Conservation (phyloP, 2,329 filamentous ascomycete genomes). For the Epicoccum nigrum region DNA sequence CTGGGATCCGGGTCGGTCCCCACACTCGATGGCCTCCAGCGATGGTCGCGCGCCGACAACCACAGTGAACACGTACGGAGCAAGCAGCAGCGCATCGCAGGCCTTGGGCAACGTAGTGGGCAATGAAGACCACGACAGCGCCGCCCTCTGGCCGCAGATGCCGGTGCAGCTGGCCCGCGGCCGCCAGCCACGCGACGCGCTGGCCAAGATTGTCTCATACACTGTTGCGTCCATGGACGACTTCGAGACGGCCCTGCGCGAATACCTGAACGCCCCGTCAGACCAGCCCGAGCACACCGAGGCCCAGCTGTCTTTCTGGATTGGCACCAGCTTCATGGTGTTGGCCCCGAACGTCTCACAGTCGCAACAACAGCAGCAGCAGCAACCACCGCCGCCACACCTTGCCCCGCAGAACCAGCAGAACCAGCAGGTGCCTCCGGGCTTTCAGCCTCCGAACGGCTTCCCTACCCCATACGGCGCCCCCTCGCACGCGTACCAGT, state of each 20-base stretch:
- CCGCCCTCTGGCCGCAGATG: slow-evolving; percentile 26
- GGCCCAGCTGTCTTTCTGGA: slow-evolving; percentile 48
- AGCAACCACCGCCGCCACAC: slow-evolving; percentile 8
- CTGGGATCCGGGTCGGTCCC: slow-evolving; percentile 22
- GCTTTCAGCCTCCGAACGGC: slow-evolving; percentile 37
- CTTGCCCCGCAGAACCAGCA: slow-evolving; percentile 21
- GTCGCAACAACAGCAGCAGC: slow-evolving; percentile 12
- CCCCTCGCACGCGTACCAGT: slow-evolving; percentile 25
- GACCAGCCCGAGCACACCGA: slow-evolving; percentile 47
- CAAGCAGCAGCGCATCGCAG: background rate
- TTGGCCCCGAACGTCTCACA: slow-evolving; percentile 14
- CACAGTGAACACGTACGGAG: slow-evolving; percentile 6
- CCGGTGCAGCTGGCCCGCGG: slow-evolving; percentile 44
- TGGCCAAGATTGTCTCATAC: slow-evolving; percentile 41
- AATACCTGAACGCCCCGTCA: slow-evolving; percentile 42
- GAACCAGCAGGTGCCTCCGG: slow-evolving; percentile 32
- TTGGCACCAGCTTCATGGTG: slow-evolving; percentile 45
- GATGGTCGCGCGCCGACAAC: slow-evolving; percentile 19
- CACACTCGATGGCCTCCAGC: slow-evolving; percentile 32
- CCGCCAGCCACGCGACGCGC: slow-evolving; percentile 47
- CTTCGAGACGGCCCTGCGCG: slow-evolving; percentile 45
- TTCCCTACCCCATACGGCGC: slow-evolving; percentile 7
- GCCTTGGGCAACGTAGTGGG: slow-evolving; percentile 13
- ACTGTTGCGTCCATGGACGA: slow-evolving; percentile 42
- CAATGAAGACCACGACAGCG: slow-evolving; percentile 19